Evolutionary conservation across 1,284 basidiomycete genomes (phyloP).

Genomic region (Grifola frondosa): DNA sequence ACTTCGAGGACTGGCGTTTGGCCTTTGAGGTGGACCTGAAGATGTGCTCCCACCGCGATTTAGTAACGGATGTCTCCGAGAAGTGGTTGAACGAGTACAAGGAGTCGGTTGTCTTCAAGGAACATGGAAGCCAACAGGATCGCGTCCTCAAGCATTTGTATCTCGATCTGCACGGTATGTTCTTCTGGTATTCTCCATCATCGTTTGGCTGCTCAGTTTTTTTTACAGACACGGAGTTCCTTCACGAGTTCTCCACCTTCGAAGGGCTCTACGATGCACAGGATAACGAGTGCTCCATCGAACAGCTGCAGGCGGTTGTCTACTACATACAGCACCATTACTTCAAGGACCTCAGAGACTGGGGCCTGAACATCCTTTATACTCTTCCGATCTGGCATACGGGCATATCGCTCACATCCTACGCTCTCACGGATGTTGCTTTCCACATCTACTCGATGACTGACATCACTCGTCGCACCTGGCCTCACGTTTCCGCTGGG

Average conservation of each 20-base stretch:
- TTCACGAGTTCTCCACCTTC: constrained; percentile 32
- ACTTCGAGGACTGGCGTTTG: constrained; percentile 30
- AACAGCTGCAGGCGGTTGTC: constrained; percentile 29
- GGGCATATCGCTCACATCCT: constrained; percentile 19
- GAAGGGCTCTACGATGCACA: constrained; percentile 21
- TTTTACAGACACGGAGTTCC: constrained; percentile 25
- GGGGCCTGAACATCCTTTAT: constrained; percentile 31
- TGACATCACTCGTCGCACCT: constrained; percentile 22
- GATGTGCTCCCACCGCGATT: constrained; percentile 21
- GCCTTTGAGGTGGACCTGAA: constrained; percentile 35
- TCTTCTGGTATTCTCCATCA: not conserved
- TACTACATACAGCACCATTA: constrained; percentile 32
- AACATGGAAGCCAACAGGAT: constrained; percentile 17
- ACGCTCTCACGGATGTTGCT: constrained; percentile 28
- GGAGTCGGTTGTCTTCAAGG: constrained; percentile 20
- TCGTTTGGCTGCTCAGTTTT: not conserved
- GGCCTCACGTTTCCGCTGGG: constrained; percentile 16
- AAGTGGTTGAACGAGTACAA: no score
- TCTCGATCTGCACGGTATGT: constrained; percentile 31
- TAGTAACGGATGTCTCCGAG: constrained; percentile 12
- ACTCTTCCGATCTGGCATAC: constrained; percentile 31
- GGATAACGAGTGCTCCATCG: constrained; percentile 25
- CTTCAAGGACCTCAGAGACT: constrained; percentile 25
- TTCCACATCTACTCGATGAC: constrained; percentile 31
- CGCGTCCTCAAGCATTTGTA: constrained; percentile 30